These are phyloP conservation scores for Tolypocladium tundrense DNA, from an alignment of 2,329 filamentous ascomycete genomes.

Conservation along the genomic window DNA sequence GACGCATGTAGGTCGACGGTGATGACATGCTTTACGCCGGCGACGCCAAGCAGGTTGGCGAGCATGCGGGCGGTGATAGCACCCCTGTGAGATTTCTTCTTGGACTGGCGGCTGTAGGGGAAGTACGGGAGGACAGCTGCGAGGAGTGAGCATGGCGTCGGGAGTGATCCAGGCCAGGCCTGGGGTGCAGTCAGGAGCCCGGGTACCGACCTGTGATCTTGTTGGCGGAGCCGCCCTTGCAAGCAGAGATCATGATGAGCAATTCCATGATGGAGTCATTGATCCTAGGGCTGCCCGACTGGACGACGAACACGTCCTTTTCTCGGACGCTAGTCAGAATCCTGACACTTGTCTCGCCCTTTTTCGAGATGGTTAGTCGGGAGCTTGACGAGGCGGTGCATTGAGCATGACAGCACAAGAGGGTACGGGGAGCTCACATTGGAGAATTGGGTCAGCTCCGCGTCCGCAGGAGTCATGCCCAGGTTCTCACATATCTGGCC, in stretches of 20 bases:
- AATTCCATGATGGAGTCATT: constrained; percentile 99
- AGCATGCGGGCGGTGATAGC: constrained; percentile 97
- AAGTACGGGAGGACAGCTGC: constrained; percentile 86
- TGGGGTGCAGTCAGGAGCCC: constrained; percentile 2
- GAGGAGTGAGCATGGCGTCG: constrained; percentile 4
- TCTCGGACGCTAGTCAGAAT: constrained; percentile 75
- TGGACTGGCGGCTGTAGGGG: constrained; percentile 97
- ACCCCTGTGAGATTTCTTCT: constrained; percentile 95
- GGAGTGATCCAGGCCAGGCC: constrained; percentile 9
- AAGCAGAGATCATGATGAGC: constrained; percentile 97
- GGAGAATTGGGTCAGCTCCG: constrained; percentile 60
- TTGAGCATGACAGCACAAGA: background rate
- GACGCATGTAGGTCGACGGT: constrained; percentile 92
- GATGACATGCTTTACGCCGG: constrained; percentile 94
- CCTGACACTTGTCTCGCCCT: constrained; percentile 62
- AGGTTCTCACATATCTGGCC: constrained; percentile 58
- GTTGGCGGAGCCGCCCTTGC: constrained; percentile 94
- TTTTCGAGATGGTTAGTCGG: constrained; percentile 14
- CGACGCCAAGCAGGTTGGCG: constrained; percentile 85
- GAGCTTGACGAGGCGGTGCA: constrained; percentile 2
- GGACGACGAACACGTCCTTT: constrained; percentile 97
- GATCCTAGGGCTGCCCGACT: constrained; percentile 91
- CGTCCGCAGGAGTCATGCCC: constrained; percentile 53
- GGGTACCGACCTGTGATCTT: constrained; percentile 74
- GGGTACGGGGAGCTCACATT: constrained; percentile 43